Evolutionary conservation across 2,329 filamentous ascomycete genomes (phyloP).

Genomic region (Phialophora expanda): DNA sequence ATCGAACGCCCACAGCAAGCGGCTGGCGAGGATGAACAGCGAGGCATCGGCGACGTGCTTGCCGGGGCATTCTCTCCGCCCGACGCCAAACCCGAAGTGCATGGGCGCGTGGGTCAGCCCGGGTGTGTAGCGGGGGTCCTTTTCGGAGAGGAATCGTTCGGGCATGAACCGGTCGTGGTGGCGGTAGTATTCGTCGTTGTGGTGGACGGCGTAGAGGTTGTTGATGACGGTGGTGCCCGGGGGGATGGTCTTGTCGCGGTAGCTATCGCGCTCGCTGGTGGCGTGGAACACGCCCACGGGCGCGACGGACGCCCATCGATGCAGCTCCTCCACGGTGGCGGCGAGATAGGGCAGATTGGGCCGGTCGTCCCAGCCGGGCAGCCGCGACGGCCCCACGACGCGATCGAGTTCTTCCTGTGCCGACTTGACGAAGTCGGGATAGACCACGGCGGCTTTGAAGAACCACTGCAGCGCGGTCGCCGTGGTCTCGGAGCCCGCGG

Average conservation of each 20-base stretch:
- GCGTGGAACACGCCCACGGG: conserved; percentile 53
- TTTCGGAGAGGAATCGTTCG: conserved; percentile 48
- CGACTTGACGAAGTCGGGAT: conserved; percentile 59
- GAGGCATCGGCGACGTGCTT: conserved; percentile 43
- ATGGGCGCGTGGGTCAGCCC: conserved; percentile 41
- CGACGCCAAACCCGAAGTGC: conserved; percentile 63
- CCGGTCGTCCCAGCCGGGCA: conserved; percentile 48
- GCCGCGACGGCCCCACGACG: conserved; percentile 40
- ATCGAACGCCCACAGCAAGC: conserved; percentile 56
- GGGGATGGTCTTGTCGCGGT: conserved; percentile 37
- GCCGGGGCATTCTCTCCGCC: conserved; percentile 48
- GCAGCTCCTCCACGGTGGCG: conserved; percentile 50
- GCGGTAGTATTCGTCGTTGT: conserved; percentile 18
- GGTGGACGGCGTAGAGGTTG: conserved; percentile 50
- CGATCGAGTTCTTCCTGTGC: conserved; percentile 46
- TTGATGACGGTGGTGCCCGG: conserved; percentile 54
- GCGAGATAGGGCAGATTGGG: conserved; percentile 45
- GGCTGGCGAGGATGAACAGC: conserved; percentile 61
- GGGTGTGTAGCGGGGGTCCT: conserved; percentile 44
- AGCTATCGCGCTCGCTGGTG: conserved; percentile 35
- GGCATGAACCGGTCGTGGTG: conserved; percentile 48
- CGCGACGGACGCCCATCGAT: conserved; percentile 50
- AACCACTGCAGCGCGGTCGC: conserved; percentile 30
- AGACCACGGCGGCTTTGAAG: conserved; percentile 40
- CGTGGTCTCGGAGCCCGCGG: conserved; percentile 29